These are phyloP conservation scores for Rhizodiscina lignyota DNA, from an alignment of 495 filamentous ascomycete genomes.

Conservation along the genomic window DNA sequence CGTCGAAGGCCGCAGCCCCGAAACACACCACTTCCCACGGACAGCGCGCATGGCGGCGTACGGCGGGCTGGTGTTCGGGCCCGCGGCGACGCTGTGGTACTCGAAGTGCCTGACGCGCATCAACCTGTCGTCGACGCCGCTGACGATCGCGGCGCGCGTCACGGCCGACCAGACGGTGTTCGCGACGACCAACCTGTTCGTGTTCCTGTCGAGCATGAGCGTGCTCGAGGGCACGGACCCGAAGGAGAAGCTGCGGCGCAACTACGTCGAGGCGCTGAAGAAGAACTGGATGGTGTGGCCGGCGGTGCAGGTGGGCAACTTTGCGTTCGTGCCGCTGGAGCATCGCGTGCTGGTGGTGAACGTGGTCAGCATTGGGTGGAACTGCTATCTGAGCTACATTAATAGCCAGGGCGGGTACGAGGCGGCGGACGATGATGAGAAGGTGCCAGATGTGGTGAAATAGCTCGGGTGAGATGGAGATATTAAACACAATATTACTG, in stretches of 20 bases:
- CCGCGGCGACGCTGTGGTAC: conserved; percentile 82
- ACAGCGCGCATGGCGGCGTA: conserved; percentile 87
- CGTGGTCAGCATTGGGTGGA: conserved; percentile 72
- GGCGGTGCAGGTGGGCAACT: conserved; percentile 77
- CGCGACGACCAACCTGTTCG: conserved; percentile 60
- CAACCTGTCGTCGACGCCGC: conserved; percentile 1
- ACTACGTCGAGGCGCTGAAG: conserved; percentile 50
- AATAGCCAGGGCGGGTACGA: conserved; percentile 33
- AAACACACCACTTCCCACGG: conserved; percentile 65
- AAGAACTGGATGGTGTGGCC: conserved; percentile 93
- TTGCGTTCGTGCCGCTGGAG: conserved; percentile 75
- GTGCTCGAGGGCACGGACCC: conserved; percentile 66
- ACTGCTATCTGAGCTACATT: conserved; percentile 80
- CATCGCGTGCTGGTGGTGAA: conserved; percentile 83
- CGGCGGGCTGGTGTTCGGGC: conserved; percentile 84
- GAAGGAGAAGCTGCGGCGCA: conserved; percentile 49
- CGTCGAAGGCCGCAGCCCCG: conserved; percentile 65
- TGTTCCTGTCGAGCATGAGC: conserved; percentile 77
- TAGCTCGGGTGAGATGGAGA: too few species aligned
- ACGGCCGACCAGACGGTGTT: conserved; percentile 75
- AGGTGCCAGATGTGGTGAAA: too few species aligned
- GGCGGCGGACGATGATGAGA: too few species aligned
- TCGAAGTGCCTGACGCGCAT: conserved; percentile 51
- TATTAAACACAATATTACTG: too few species aligned
- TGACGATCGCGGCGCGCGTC: conserved; percentile 67